Evolutionary conservation across 441 rosid genomes (phyloP).

Genomic region (Breynia disticha): DNA sequence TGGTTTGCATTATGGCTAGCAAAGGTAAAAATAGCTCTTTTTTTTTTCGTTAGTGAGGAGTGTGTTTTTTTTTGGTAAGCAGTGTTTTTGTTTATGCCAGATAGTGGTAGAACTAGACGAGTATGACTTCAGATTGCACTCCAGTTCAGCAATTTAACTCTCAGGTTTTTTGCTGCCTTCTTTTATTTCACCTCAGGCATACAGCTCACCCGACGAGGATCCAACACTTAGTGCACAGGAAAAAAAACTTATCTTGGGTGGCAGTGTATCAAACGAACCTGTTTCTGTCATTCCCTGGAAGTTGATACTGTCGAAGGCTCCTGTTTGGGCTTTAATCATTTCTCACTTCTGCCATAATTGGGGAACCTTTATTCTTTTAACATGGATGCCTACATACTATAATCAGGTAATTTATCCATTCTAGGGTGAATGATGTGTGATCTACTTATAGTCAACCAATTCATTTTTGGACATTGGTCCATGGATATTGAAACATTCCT

Average conservation of each 20-base stretch:
- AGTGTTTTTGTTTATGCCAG: too few relatives aligned
- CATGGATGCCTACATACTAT: slow-evolving; percentile 99
- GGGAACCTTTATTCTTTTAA: slow-evolving; percentile 94
- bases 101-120: too few relatives aligned
- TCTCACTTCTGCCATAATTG: slow-evolving; percentile 98
- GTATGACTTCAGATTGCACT: too few relatives aligned
- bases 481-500: too few relatives aligned
- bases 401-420: slow-evolving; percentile 53
- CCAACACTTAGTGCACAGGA: slow-evolving; percentile 63
- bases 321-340: slow-evolving; percentile 96
- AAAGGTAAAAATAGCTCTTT: too few relatives aligned
- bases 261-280: slow-evolving; percentile 64
- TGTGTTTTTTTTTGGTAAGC: too few relatives aligned
- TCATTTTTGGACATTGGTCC: too few relatives aligned
- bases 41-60: too few relatives aligned
- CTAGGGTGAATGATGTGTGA: too few relatives aligned
- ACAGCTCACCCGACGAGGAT: slow-evolving; percentile 85
- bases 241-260: slow-evolving; percentile 52
- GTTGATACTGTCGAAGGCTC: slow-evolving; percentile 78
- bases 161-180: slow-evolving; percentile 6
- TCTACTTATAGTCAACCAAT: too few relatives aligned
- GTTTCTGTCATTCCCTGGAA: slow-evolving; percentile 90
- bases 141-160: slow-evolving; percentile 8
- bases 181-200: slow-evolving; percentile 45
- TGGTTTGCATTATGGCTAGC: slow-evolving; percentile 81